These are phyloP conservation scores for Raphidocelis subcapitata DNA, from an alignment of 139 green algal species.

Conservation along the genomic window DNA sequence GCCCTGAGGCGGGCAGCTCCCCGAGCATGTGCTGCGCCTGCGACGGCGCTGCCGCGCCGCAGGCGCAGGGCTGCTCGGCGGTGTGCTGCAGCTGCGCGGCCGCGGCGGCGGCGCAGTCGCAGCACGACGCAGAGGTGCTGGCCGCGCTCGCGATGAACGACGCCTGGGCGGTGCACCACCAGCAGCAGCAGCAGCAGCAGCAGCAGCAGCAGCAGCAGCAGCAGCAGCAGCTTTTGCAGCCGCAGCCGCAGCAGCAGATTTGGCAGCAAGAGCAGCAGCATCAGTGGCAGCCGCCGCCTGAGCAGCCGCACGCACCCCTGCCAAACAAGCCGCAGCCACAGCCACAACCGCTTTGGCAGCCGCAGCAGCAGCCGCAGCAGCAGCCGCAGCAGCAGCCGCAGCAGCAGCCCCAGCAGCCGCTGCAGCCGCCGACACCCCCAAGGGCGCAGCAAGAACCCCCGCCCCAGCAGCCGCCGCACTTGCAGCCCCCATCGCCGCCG, in stretches of 20 bases:
- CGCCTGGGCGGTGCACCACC: background rate
- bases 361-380: background rate
- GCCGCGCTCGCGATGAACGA: background rate
- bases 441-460: background rate
- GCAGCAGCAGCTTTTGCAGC: background rate
- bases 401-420: background rate
- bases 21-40: too few species aligned
- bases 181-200: conserved; percentile 20
- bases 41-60: background rate
- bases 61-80: too few species aligned
- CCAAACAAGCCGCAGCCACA: background rate
- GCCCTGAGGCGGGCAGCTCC: too few species aligned
- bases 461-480: background rate
- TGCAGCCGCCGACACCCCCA: background rate
- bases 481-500: background rate
- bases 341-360: background rate
- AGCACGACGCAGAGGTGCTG: background rate
- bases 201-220: background rate
- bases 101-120: background rate
- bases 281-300: background rate
- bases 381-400: background rate
- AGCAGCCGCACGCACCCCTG: background rate
- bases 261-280: background rate
- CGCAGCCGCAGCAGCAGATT: background rate
- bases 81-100: background rate